Evolutionary conservation across 768 basidiomycete genomes (phyloP).

Genomic region (Psilocybe tampanensis): DNA sequence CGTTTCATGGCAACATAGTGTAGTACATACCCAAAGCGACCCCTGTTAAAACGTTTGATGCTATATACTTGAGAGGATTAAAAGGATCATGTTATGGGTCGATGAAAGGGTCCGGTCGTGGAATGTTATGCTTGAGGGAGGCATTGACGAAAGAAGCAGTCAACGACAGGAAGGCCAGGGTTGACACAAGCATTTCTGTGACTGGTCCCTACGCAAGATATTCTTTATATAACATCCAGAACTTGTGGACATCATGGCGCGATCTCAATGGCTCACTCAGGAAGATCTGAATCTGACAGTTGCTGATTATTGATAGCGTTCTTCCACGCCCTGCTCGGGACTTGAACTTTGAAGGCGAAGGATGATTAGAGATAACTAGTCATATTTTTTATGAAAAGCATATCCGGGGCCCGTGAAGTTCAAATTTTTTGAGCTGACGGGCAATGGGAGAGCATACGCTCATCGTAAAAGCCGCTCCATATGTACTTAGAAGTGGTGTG

Average conservation of each 20-base stretch:
- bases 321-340: constrained; percentile 3
- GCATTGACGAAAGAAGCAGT: constrained; percentile 14
- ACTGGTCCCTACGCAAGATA: no score
- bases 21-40: constrained; percentile 41
- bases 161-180: constrained; percentile 8
- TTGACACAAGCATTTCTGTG: no score
- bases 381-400: constrained; percentile 7
- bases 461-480: no score
- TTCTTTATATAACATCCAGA: no score
- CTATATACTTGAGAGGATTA: constrained; percentile 59
- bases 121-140: constrained; percentile 18
- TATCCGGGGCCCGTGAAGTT: background rate
- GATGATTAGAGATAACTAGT: background rate
- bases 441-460: no score
- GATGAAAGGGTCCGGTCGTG: constrained; percentile 48
- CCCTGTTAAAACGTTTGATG: constrained; percentile 51
- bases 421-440: no score
- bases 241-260: background rate
- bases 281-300: no score
- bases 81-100: constrained; percentile 34
- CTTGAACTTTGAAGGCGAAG: no score
- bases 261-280: no score
- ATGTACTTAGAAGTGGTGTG: no score
- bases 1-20: no score
- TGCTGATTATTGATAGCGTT: background rate